Conservation (phyloP, 164 flowering plant species). For the Chimonanthus salicifolius region DNA sequence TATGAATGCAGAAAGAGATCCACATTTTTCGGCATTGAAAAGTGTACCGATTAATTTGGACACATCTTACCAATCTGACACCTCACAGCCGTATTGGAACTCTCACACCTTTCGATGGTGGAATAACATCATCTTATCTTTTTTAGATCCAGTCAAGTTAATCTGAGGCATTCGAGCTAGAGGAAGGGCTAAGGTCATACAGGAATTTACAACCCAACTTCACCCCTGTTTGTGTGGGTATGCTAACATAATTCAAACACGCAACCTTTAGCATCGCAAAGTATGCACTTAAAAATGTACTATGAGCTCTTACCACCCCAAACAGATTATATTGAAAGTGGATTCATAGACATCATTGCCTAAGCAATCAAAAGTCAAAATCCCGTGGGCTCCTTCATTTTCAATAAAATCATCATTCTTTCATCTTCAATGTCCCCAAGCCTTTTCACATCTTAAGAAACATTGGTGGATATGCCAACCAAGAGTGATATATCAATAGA, state of each 20-base stretch:
- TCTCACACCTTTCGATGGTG: too few relatives aligned
- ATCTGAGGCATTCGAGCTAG: not conserved
- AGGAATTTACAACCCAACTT: not conserved
- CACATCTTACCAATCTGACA: too few relatives aligned
- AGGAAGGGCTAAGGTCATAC: not conserved
- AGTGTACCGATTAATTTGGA: too few relatives aligned
- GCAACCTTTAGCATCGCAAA: too few relatives aligned
- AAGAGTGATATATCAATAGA: not conserved
- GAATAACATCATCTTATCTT: not conserved
- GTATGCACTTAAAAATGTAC: too few relatives aligned
- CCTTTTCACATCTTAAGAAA: not conserved
- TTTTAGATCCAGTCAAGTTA: not conserved
- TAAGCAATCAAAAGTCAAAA: not conserved
- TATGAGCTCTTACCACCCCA: too few relatives aligned
- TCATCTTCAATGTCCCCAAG: not conserved
- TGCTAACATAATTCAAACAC: too few relatives aligned
- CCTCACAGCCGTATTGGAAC: too few relatives aligned
- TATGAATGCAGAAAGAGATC: too few relatives aligned
- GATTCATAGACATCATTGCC: not conserved
- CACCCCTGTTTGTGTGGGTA: not conserved
- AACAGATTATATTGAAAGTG: too few relatives aligned
- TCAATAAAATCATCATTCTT: not conserved
- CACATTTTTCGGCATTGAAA: too few relatives aligned
- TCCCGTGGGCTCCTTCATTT: not conserved
- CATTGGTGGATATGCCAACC: not conserved